phyloP scores from a whole-genome alignment of 441 rosid genomes.

The Populus tomentosa region DNA sequence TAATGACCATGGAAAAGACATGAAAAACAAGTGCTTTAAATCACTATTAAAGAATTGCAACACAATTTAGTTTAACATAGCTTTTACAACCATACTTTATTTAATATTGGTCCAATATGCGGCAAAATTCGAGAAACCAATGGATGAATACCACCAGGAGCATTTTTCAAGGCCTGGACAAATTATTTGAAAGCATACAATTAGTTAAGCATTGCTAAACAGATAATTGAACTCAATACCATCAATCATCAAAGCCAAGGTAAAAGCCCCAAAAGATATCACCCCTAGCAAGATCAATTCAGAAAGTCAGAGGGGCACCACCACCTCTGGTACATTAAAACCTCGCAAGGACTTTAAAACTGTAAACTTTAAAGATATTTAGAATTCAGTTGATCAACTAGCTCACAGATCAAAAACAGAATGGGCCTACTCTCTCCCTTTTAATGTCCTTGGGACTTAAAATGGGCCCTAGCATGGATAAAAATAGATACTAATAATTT shows the following conservation, averaged over 20 bases:
- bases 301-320: not conserved
- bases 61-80: slow-evolving; percentile 12
- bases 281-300: not conserved
- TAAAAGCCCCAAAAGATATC: not conserved
- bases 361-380: not conserved
- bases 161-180: slow-evolving; percentile 68
- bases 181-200: slow-evolving; percentile 14
- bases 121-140: slow-evolving; percentile 83
- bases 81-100: slow-evolving; percentile 42
- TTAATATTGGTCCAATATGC: slow-evolving; percentile 67
- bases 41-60: slow-evolving; percentile 4
- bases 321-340: not conserved
- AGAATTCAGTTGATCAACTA: not conserved
- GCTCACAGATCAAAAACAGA: not conserved
- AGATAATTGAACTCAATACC: not conserved
- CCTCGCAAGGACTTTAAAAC: not conserved
- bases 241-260: not conserved
- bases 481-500: not conserved
- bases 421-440: not conserved
- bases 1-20: slow-evolving; percentile 33
- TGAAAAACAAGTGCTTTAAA: slow-evolving; percentile 23
- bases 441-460: not conserved
- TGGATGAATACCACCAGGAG: slow-evolving; percentile 77
- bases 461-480: not conserved
- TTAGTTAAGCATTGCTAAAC: not conserved